Conservation (phyloP, 768 basidiomycete genomes). For the Wakefieldia striispora region DNA sequence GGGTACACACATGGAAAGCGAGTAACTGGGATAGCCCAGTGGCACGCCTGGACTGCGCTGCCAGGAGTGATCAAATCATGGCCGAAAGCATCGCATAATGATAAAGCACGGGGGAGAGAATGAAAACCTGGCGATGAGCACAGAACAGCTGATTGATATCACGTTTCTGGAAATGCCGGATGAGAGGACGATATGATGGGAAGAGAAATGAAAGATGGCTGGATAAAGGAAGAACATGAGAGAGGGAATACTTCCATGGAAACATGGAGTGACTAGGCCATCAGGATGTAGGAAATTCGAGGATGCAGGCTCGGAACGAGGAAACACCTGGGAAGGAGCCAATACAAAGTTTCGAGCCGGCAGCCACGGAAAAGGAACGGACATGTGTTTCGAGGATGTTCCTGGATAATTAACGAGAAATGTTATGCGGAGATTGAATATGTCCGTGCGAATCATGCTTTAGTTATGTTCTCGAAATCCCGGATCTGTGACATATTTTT, state of each 20-base stretch:
- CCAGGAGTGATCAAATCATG: conserved; percentile 31
- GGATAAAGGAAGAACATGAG: too few species aligned
- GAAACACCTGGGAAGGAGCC: neutral
- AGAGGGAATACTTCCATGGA: conserved; percentile 18
- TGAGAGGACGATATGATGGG: conserved; percentile 6
- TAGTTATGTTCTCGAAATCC: conserved; percentile 40
- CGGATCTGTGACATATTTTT: conserved; percentile 41
- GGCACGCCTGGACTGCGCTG: conserved; percentile 20
- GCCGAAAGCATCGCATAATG: conserved; percentile 29
- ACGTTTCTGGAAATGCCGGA: conserved; percentile 31
- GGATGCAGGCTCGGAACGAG: neutral
- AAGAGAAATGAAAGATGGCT: conserved; percentile 22
- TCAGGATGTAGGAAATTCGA: too few species aligned
- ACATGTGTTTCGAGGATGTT: conserved; percentile 18
- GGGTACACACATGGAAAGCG: conserved; percentile 22
- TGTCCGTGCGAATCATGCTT: conserved; percentile 34
- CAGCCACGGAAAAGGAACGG: conserved; percentile 11
- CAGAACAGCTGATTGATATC: conserved; percentile 34
- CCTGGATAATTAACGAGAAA: conserved; percentile 31
- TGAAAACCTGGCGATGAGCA: conserved; percentile 29
- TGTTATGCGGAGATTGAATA: conserved; percentile 34
- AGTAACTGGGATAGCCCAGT: conserved; percentile 13
- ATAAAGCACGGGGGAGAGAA: conserved; percentile 22
- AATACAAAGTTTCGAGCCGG: conserved; percentile 16
- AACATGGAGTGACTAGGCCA: conserved; percentile 4